A percentile compares a stretch with the other conserved stretches of the same genome.
Evolutionary conservation across 345 rosid species (phyloP).

Genomic region (Sapria himalayana): DNA sequence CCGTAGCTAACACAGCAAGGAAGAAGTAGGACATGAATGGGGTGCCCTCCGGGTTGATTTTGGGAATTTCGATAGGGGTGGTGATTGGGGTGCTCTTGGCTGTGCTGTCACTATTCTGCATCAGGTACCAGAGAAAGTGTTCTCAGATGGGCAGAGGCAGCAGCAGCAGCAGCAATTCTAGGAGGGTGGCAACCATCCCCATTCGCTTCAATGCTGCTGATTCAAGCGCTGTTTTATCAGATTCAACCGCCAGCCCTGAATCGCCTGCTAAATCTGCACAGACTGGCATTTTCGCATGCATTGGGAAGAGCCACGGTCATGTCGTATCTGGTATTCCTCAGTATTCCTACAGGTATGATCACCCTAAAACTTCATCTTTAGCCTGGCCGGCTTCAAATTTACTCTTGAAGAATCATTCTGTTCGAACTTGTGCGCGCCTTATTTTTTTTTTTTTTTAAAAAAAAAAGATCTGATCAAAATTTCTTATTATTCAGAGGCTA

Average conservation of each 20-base stretch:
- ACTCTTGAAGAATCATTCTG: too few relatives aligned
- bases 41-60: conserved; percentile 63
- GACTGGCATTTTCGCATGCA: conserved; percentile 50
- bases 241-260: conserved; percentile 65
- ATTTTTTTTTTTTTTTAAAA: too few relatives aligned
- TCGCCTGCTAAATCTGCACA: conserved; percentile 61
- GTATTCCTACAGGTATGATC: conserved; percentile 68
- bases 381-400: too few relatives aligned
- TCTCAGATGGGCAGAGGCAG: conserved; percentile 84
- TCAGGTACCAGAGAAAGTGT: conserved; percentile 48
- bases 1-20: neutral
- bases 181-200: conserved; percentile 54
- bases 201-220: conserved; percentile 66
- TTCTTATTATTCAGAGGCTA: too few relatives aligned
- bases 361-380: conserved; percentile 6
- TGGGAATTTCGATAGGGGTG: conserved; percentile 77
- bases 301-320: conserved; percentile 35
- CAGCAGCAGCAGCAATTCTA: too few relatives aligned
- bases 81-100: conserved; percentile 85
- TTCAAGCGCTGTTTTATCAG: conserved; percentile 52
- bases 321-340: conserved; percentile 84
- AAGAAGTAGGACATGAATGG: conserved; percentile 37
- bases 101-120: conserved; percentile 30
- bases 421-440: too few relatives aligned
- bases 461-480: too few relatives aligned